Base-by-base conservation (phyloP, 2,329 filamentous ascomycete genomes). In the Fusarium sp. region DNA sequence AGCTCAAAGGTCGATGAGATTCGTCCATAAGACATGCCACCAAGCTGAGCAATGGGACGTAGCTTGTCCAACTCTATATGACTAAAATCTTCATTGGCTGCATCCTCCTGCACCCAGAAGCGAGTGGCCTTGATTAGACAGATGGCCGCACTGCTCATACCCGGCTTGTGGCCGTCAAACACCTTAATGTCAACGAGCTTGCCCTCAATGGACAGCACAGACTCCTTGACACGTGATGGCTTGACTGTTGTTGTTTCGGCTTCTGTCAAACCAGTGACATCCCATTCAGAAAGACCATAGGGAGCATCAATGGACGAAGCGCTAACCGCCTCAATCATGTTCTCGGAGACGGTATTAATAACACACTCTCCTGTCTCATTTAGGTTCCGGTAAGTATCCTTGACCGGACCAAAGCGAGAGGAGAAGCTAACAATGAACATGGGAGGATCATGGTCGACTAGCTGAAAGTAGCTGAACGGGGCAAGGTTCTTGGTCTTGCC, bases 251-350 rank as follows among this genome's bases (percentile, higher is more conserved):
- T 58, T 29, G 54, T 58, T 6, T 22, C 3, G 14, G 16, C 34
- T 11, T 58, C 54, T 2, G 54, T 58, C 20, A 58, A 11, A 10
- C 54, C 54, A 5, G 54, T 58, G 3, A 58, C 16, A 1, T 58
- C 54, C 54, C 54, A 58, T 38, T 58, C 54, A 0, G 54, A 58
- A 1, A 58, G 2, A 0, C 92, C 93, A 70, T 91, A 91, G 0
- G 94, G 94, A 0, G 93, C 89, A 80, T 96, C 93, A 76, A 96
- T 89, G 14, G 88, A 88, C 2, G 91, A 90, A 14, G 90, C 88
- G 80, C 96, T 97, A 29, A 94, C 94, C 0, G 94, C 94, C 83
- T 97, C 94, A 75, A 95, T 81, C 80, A 92, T 96, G 80, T 92
- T 89, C 83, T 96, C 94, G 3, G 88, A 90, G 76, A 97, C 93